These are phyloP conservation scores for Phytopythium cucurbitacearum DNA, from an alignment of 352 stramenopile species.

Conservation along the genomic window DNA sequence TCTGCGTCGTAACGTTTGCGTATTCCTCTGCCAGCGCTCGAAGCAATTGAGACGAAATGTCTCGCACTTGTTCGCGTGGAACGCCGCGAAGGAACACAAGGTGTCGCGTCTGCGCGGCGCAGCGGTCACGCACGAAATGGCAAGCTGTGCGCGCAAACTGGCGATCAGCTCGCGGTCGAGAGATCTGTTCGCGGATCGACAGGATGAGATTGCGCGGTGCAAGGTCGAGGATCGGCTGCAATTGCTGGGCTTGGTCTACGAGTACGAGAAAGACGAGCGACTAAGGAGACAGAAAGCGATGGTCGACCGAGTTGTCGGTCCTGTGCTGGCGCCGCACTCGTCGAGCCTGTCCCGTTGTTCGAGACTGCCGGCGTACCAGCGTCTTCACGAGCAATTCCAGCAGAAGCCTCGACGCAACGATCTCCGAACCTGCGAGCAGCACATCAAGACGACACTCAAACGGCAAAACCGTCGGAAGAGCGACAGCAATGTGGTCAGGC, in stretches of 20 bases:
- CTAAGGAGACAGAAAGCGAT: slow-evolving; percentile 13
- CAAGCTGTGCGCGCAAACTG: slow-evolving; percentile 25
- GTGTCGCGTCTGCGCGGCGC: slow-evolving; percentile 34
- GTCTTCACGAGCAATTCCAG: slow-evolving; percentile 47
- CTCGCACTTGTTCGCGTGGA: slow-evolving; percentile 61
- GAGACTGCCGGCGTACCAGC: slow-evolving; percentile 32
- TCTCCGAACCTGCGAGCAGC: slow-evolving; percentile 1
- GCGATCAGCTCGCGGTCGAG: slow-evolving; percentile 27
- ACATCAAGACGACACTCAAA: neutral
- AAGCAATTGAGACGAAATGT: slow-evolving; percentile 52
- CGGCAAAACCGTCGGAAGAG: neutral
- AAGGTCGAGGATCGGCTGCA: slow-evolving; percentile 70
- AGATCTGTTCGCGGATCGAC: slow-evolving; percentile 24
- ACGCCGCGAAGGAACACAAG: slow-evolving; percentile 53
- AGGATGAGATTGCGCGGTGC: slow-evolving; percentile 51
- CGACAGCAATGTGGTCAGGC: slow-evolving; percentile 15
- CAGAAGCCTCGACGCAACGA: neutral
- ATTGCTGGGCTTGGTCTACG: slow-evolving; percentile 62
- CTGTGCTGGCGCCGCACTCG: slow-evolving; percentile 50
- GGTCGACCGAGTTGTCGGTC: slow-evolving; percentile 13
- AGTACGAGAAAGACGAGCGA: slow-evolving; percentile 61
- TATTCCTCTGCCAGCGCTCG: slow-evolving; percentile 30
- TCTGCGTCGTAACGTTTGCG: neutral
- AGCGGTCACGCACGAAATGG: slow-evolving; percentile 23
- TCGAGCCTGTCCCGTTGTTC: slow-evolving; percentile 25